Evolutionary conservation across 228 moss, liverwort and hornwort genomes (phyloP), one percentile per base, ranked within the genome.

Genomic region (Sphagnum fallax): DNA sequence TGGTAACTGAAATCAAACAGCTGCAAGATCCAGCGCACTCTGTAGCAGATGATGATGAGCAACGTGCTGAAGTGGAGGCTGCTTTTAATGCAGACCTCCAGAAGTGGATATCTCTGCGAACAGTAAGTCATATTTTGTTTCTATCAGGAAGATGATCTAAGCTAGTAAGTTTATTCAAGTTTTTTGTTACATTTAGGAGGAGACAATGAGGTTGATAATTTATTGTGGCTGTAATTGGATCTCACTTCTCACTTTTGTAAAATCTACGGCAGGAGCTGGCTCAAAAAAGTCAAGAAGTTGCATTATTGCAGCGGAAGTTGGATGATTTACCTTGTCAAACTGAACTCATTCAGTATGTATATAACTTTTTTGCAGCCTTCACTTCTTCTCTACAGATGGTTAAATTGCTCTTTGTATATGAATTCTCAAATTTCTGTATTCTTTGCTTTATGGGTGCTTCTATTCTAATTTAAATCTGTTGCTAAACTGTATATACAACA

Each of bases 301-400:
- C 90, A 62, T 64, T 79, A 58, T 70, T 94, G 67, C 91, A 83
- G 76, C 87, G 98, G 76, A 88, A 84, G 55, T 62, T 94, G 65
- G 93, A 94, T 77, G 98, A 98, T 66, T 81, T 90, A 62, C 98
- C 94, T 50, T 82, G 92, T 52, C 98, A 94, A 76, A 87, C 88
- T 81, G 92, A 93, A 77, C 89, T 94, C 50, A 93, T 97, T 74
- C 98, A 98, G 98, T 98, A 89, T 66, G 91, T 87, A 51, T 10
- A 32, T 32, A 32, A 32, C 32, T 32, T 32, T 32, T 32, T 32
- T 32, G 32, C 32, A 32, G 32, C 32, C 32, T 32, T 32, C 32
- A 32, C 32, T 32, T 32, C 2, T 32, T 32, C 32, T 32, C 32
- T 32, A 32, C 32, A 32, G 32, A 32, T 32, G 32, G 32, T 32